A percentile compares a stretch with the other conserved stretches of the same genome.
phyloP scores from a whole-genome alignment of 1,139 yeast species.

The Nakaseomyces delphensis region DNA sequence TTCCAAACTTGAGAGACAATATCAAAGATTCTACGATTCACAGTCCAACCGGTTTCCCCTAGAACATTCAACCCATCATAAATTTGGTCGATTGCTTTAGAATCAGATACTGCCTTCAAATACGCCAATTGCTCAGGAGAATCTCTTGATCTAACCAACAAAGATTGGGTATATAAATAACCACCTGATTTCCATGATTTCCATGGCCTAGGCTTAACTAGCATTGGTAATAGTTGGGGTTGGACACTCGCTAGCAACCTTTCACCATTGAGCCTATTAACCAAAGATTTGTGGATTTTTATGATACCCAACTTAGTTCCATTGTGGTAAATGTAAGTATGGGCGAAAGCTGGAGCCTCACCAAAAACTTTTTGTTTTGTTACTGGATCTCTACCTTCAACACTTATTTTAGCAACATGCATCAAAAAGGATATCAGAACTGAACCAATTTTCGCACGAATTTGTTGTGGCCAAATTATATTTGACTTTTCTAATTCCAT shows the following conservation, averaged over 20 bases:
- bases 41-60: constrained; percentile 89
- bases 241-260: constrained; percentile 59
- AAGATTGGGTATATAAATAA: constrained; percentile 53
- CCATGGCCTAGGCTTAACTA: constrained; percentile 87
- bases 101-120: constrained; percentile 70
- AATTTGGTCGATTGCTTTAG: constrained; percentile 55
- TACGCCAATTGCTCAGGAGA: constrained; percentile 89
- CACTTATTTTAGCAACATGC: constrained; percentile 75
- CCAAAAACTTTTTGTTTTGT: constrained; percentile 60
- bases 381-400: constrained; percentile 68
- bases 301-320: constrained; percentile 80
- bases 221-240: constrained; percentile 91
- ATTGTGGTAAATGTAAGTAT: constrained; percentile 68
- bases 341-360: constrained; percentile 84
- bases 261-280: constrained; percentile 60
- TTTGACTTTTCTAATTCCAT: constrained; percentile 33
- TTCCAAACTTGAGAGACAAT: constrained; percentile 80
- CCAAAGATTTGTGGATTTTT: constrained; percentile 62
- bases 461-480: constrained; percentile 54
- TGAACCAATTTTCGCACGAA: constrained; percentile 77
- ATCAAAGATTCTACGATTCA: constrained; percentile 61
- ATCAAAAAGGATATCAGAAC: constrained; percentile 63
- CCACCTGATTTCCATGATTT: constrained; percentile 75
- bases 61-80: constrained; percentile 80
- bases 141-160: constrained; percentile 68